Base-by-base conservation (phyloP, 208 protist species). In the Novymonas esmeraldas region DNA sequence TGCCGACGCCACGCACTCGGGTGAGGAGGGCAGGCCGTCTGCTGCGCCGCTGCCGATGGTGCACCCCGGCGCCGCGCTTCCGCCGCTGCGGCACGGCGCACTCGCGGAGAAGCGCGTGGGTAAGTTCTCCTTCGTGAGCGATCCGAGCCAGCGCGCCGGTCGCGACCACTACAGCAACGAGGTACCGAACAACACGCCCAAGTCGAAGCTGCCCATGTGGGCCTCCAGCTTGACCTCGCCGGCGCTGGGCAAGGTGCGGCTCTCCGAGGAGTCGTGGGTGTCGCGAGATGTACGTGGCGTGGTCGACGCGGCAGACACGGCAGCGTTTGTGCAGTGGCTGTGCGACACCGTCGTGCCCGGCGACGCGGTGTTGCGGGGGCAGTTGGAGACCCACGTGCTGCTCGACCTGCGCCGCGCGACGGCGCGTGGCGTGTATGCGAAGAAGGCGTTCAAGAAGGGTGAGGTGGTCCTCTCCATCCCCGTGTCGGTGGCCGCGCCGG, bases 221-320 rank as follows among this genome's bases (percentile, higher is more conserved):
- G 72, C 84, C 42, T 89, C 81, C 13, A 93, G 87, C 66, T 70
- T 88, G 14, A 93, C 87, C 34, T 81, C 78, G 2, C 87, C 87
- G 11, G 61, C 73, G 36, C 64, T 88, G 34, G 76, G 68, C 22
- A 81, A 70, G 75, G 73, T 85, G 70, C 79, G 82, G 29, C 34
- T 88, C 41, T 38, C 52, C 49, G 51, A 73, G 59, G 74, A 84
- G 34, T 89, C 79, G 70, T 93, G 87, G 87, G 79, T 87, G 39
- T 74, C 73, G 14, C 60, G 31, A 24, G 79, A 89, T 52, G 54
- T 46, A 13, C 59, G 51, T 28, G 76, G 71, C 45, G 72, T 50
- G 24, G 44, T 90, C 13, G 50, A 46, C 18, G 71, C 71, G 11
- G 64, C 48, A 3, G 29, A 54, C n/a, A 64, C 68, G 4, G 31